Evolutionary conservation across 345 rosid genomes (phyloP).

Genomic region (Zanthoxylum bungeanum): DNA sequence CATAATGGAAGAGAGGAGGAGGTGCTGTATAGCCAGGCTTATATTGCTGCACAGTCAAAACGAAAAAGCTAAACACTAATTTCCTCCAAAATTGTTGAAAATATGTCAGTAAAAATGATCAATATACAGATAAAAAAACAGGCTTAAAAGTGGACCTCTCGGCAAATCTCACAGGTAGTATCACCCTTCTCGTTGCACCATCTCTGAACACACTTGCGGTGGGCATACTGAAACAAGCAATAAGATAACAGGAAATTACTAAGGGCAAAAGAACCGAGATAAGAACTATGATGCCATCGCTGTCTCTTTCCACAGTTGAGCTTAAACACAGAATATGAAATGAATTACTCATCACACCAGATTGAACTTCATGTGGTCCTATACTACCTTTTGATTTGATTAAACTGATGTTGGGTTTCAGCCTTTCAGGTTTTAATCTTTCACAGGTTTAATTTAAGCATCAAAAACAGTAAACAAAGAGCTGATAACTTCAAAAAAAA

Average conservation of each 20-base stretch:
- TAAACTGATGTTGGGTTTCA: neutral
- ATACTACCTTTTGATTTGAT: neutral
- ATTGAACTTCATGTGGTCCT: neutral
- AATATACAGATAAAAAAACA: conserved; percentile 8
- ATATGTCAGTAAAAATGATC: neutral
- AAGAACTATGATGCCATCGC: neutral
- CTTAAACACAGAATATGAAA: neutral
- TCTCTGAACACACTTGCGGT: conserved; percentile 74
- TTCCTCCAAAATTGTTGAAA: neutral
- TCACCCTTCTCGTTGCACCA: conserved; percentile 93
- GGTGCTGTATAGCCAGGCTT: conserved; percentile 64
- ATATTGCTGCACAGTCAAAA: conserved; percentile 52
- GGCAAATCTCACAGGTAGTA: conserved; percentile 76
- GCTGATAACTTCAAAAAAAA: neutral
- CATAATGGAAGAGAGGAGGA: conserved; percentile 46
- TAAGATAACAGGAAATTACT: neutral
- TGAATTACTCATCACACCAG: neutral
- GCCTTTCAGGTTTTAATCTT: neutral
- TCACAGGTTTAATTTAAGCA: neutral
- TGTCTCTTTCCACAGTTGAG: neutral
- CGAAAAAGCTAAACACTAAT: neutral
- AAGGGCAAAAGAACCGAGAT: conserved; percentile 1
- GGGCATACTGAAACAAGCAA: conserved; percentile 64
- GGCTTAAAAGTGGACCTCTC: conserved; percentile 44
- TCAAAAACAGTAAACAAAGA: neutral